Base-by-base conservation (phyloP, 345 rosid species). In the Salix udensis region DNA sequence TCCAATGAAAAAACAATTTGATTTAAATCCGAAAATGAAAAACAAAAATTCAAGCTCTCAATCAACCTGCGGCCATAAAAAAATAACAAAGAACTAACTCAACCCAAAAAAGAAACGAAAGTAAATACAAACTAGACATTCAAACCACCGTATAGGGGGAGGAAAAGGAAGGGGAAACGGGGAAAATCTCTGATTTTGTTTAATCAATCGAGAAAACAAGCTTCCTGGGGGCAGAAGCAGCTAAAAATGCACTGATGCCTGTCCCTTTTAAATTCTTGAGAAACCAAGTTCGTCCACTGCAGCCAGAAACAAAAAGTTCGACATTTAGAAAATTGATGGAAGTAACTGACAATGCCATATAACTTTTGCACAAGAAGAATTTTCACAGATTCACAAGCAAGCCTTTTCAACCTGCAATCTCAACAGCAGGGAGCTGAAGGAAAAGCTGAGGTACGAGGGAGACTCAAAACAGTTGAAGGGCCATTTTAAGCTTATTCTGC, bases 401-500 rank as follows among this genome's bases (percentile, higher is more conserved):
- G 76, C 80, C 76, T 79, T 79, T 79, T 84, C 80, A 76, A 81
- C 88, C 81, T 70, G 81, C 87, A 80, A 80, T 73, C 44, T 65
- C 75, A 30, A 73, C 58, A 74, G 82, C 80, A 68, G 75, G 73
- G 85, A 72, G 77, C 75, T 60, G 61, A 76, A 74, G 81, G 74
- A 66, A 78, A 81, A 70, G 77, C 39, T 65, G 64, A 79, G 76
- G 77, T 74, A 76, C 11, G 36, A 50, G 67, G 75, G 70, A 70
- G 82, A 77, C 80, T 89, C 82, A 96, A 84, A 96, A 96, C 85
- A 96, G 87, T 5, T 84, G 90, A 85, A 84, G 85, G 73, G 92
- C 88, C 93, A 92, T 92, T 79, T 96, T 96, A 75, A 88, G 97
- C 88, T 96, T 96, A 95, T 94, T 96, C 82, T 94, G 98, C 84